These are phyloP conservation scores for Acanthamoeba castellanii DNA, from an alignment of 208 protist genomes.

Conservation along the genomic window DNA sequence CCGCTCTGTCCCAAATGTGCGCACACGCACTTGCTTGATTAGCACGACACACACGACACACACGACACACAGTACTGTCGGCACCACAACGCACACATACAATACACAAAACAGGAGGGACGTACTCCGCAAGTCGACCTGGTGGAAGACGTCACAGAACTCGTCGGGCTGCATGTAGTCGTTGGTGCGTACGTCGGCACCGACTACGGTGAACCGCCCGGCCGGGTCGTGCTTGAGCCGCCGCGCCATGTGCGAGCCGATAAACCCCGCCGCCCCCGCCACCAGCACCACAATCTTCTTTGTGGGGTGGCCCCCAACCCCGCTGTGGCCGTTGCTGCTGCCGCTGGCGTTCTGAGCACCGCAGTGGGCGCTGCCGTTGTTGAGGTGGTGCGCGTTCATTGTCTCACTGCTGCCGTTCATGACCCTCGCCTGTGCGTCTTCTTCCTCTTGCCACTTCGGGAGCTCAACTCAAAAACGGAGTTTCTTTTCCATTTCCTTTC, in stretches of 20 bases:
- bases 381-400: too few relatives aligned
- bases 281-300: slow-evolving; percentile 75
- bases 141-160: slow-evolving; percentile 91
- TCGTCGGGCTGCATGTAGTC: slow-evolving; percentile 90
- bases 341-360: background rate
- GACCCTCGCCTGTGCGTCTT: too few relatives aligned
- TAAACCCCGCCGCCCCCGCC: slow-evolving; percentile 91
- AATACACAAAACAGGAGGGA: background rate
- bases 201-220: slow-evolving; percentile 82
- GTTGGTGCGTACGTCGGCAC: slow-evolving; percentile 89
- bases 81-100: background rate
- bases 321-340: too few relatives aligned
- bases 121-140: slow-evolving; percentile 87
- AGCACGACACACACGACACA: background rate
- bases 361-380: too few relatives aligned
- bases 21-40: background rate
- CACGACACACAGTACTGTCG: background rate
- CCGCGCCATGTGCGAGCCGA: slow-evolving; percentile 90
- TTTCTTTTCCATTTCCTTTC: too few relatives aligned
- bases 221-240: slow-evolving; percentile 87
- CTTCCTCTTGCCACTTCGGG: too few relatives aligned
- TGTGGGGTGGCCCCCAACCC: background rate
- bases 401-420: too few relatives aligned
- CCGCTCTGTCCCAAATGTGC: background rate
- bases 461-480: too few relatives aligned